Base-by-base conservation (phyloP, 768 basidiomycete species). In the Termitomyces heimii region DNA sequence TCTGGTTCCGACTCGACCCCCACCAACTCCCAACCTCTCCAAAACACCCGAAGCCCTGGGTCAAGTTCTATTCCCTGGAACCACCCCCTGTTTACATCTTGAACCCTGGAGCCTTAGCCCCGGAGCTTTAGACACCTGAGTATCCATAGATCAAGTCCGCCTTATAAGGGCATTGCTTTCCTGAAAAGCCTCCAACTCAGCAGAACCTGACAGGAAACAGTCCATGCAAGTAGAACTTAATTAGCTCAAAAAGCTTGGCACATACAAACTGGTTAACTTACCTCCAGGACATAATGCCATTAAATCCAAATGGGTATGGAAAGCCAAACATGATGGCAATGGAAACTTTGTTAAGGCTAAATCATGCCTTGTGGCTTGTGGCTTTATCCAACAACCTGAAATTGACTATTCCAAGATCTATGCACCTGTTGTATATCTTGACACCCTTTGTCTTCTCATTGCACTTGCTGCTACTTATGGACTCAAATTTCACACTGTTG, bases 351-450 rank as follows among this genome's bases (percentile, higher is more conserved):
- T 44, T 2, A 44, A 44, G 14, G 43, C 24, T 2, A 44, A 44
- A 8, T 44, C 10, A 4, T 7, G 4, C 2, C 43, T 44, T 7
- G 14, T 44, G 6, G 24, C 43, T 16, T 8, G 5, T 5, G 5
- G 43, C 10, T 44, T 44, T 14, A 44, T 24, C 6, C 14, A 44
- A 4, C 1, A 26, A 26, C 43, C 43, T 5, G 22, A 44, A 44
- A 44, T 44, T 2, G 5, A 26, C 12, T 44, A 44, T 4, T 26
- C 24, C 7, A 57, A 62, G 62, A 46, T 70, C 66, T n/a, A 62
- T 71, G 28, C 75, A 77, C 69, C 69, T 1, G 70, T 73, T 26
- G 65, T 70, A 29, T 56, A 64, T 0, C 57, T 73, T 16, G 66
- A 71, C 26, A 68, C 71, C 3, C 55, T 75, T 10, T 62, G 63